A percentile compares a stretch with the other conserved stretches of the same genome.
phyloP scores from a whole-genome alignment of 495 filamentous ascomycete species.

The Talaromyces borbonicus region DNA sequence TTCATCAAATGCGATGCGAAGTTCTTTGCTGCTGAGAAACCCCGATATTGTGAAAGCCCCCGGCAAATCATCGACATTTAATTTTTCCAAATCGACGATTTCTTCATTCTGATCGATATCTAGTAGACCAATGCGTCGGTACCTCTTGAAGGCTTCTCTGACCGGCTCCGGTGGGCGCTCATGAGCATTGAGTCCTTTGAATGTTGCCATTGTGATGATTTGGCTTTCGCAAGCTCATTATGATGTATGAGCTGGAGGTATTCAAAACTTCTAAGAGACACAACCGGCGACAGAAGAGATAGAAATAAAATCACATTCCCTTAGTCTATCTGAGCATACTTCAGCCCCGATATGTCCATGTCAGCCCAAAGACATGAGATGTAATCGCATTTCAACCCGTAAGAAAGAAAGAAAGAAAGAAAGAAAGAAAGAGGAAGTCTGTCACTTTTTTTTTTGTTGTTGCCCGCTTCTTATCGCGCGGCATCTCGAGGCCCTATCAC shows the following conservation, averaged over 20 bases:
- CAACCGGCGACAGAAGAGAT: too few species aligned
- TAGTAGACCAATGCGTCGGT: constrained; percentile 33
- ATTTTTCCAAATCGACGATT: constrained; percentile 40
- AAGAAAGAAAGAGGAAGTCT: not conserved
- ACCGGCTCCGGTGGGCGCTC: constrained; percentile 59
- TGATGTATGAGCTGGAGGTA: not conserved
- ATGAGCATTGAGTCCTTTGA: constrained; percentile 53
- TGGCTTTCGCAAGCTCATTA: not conserved
- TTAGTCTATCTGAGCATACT: too few species aligned
- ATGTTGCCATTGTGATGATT: constrained; percentile 27
- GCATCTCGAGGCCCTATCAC: too few species aligned
- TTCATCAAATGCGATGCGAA: constrained; percentile 26
- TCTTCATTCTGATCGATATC: constrained; percentile 36
- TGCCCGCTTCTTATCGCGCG: not conserved
- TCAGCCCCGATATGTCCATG: too few species aligned
- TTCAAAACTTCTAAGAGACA: too few species aligned
- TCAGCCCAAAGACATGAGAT: too few species aligned
- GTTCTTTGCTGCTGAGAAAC: constrained; percentile 22
- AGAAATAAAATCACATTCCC: too few species aligned
- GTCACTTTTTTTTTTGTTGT: not conserved
- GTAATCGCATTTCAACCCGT: too few species aligned
- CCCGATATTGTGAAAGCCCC: constrained; percentile 17
- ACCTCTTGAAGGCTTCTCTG: constrained; percentile 55
- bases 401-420: too few species aligned
- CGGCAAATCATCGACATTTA: constrained; percentile 23